Base-by-base conservation (phyloP, 768 basidiomycete genomes). In the Symmetrospora coprosmae region DNA sequence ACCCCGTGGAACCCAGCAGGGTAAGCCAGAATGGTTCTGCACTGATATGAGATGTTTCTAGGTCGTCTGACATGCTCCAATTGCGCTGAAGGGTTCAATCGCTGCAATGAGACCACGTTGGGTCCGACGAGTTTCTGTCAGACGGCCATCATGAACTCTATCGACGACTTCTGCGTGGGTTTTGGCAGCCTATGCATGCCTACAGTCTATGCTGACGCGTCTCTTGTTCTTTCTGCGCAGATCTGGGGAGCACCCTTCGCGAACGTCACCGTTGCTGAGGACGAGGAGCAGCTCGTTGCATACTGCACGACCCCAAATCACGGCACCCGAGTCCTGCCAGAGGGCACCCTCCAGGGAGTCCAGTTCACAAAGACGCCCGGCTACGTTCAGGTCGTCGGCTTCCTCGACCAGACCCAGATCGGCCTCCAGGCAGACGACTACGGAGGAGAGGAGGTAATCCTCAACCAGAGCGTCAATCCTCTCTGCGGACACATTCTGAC, bases 281-380 rank as follows among this genome's bases (percentile, higher is more conserved):
- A 78, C 1, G 87, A 89, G 81, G 78, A 74, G 37, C 72, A 77
- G 47, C 75, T 70, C 58, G 70, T 73, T 13, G 71, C 72, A 0
- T 72, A 64, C 62, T 73, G 72, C 66, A 72, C 71, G 27, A 68
- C 69, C 48, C 61, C 64, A 69, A 79, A 79, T 5, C 79, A 78
- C 53, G 86, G 86, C 2, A 81, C 84, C 2, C 83, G 87, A 60
- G 68, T 82, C 52, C 85, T 88, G 33, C 84, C 84, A n/a, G 71
- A 68, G 0, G 82, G 82, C 19, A 77, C 84, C 31, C 71, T 87
- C 31, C 71, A 71, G 2, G 85, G 83, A 55, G 75, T 84, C 0
- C 85, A 87, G 72, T 76, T 77, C 69, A 76, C 82, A 65, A 75
- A 72, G 61, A 82, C 82, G 0, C 76, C 78, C 0, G 76, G 68